These are phyloP conservation scores for Amesomyces nigricolor DNA, from an alignment of 2,329 filamentous ascomycete species.

Conservation along the genomic window DNA sequence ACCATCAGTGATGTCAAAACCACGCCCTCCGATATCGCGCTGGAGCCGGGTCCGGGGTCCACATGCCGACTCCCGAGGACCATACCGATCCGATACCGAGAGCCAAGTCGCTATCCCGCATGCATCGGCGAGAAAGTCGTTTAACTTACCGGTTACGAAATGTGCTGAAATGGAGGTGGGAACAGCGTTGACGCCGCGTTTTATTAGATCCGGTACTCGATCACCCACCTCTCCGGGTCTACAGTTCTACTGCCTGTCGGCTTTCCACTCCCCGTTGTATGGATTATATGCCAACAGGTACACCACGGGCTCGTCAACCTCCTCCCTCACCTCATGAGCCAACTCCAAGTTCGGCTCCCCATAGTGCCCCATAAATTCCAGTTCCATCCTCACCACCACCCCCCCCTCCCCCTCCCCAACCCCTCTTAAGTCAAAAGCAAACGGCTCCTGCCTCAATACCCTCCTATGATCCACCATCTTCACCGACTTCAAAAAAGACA, in stretches of 20 bases:
- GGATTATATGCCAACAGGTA: constrained; percentile 30
- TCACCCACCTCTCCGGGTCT: too few relatives aligned
- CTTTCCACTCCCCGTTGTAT: constrained; percentile 27
- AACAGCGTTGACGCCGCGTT: too few relatives aligned
- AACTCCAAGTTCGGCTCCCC: constrained; percentile 21
- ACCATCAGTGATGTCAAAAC: too few relatives aligned
- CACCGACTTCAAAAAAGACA: constrained; percentile 37
- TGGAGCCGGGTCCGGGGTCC: too few relatives aligned
- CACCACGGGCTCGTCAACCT: neutral
- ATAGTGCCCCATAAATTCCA: constrained; percentile 44
- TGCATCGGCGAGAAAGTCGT: too few relatives aligned
- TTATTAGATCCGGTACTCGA: too few relatives aligned
- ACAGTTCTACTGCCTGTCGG: neutral
- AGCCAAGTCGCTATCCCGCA: too few relatives aligned
- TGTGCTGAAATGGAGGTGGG: too few relatives aligned
- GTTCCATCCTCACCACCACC: constrained; percentile 27
- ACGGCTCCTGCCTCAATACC: constrained; percentile 34
- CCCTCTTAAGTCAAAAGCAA: constrained; percentile 33
- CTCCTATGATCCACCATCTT: constrained; percentile 36
- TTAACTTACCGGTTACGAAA: too few relatives aligned
- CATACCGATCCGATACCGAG: too few relatives aligned
- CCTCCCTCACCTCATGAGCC: constrained; percentile 15
- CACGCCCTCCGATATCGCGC: too few relatives aligned
- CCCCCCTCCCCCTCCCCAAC: constrained; percentile 24
- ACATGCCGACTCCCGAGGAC: too few relatives aligned